These are phyloP conservation scores for Magnusiomyces suaveolens DNA, from an alignment of 1,139 yeast genomes.

Conservation along the genomic window DNA sequence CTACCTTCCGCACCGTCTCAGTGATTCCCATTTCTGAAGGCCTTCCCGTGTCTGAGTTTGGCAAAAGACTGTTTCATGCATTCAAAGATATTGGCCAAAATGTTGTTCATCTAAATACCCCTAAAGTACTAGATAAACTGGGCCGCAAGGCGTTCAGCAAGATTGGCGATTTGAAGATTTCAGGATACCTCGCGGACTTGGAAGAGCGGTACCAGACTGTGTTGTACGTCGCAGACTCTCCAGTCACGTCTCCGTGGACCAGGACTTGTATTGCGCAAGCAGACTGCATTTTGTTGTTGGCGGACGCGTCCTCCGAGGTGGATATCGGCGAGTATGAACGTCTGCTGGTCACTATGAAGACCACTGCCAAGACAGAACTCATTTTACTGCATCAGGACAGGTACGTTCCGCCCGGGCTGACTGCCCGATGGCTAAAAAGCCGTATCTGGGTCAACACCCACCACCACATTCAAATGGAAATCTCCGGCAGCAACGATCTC, in stretches of 20 bases:
- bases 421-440: slow-evolving; percentile 73
- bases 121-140: slow-evolving; percentile 65
- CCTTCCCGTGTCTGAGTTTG: slow-evolving; percentile 78
- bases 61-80: slow-evolving; percentile 58
- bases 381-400: slow-evolving; percentile 77
- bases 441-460: slow-evolving; percentile 89
- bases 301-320: slow-evolving; percentile 48
- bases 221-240: slow-evolving; percentile 79
- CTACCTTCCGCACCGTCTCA: slow-evolving; percentile 64
- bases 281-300: slow-evolving; percentile 53
- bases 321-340: slow-evolving; percentile 81
- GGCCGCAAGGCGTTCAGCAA: slow-evolving; percentile 93
- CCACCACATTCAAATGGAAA: slow-evolving; percentile 60
- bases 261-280: slow-evolving; percentile 89
- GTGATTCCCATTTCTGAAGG: slow-evolving; percentile 72
- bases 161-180: slow-evolving; percentile 69
- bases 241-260: slow-evolving; percentile 81
- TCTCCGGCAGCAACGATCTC: slow-evolving; percentile 6
- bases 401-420: slow-evolving; percentile 73
- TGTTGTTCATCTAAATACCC: slow-evolving; percentile 72
- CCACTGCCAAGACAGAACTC: slow-evolving; percentile 82
- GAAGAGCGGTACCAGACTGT: slow-evolving; percentile 85
- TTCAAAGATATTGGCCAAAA: slow-evolving; percentile 62
- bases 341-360: slow-evolving; percentile 59
- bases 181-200: slow-evolving; percentile 82